Percentiles rank a stretch among this genome's conserved stretches.
These are phyloP conservation scores for Microcyclospora pomicola DNA, from an alignment of 2,329 filamentous ascomycete species.

Conservation along the genomic window DNA sequence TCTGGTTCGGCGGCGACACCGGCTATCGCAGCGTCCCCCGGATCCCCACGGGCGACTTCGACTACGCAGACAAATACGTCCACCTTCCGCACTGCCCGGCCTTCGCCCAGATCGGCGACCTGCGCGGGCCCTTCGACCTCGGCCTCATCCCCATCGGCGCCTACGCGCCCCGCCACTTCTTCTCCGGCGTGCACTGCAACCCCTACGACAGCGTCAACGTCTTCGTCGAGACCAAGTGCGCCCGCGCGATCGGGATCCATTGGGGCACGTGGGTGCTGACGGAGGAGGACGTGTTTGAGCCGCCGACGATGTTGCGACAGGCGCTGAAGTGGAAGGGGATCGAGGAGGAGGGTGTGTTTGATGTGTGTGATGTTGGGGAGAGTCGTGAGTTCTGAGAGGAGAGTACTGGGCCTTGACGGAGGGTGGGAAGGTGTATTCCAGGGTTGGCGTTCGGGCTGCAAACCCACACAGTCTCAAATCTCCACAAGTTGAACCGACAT, in stretches of 20 bases:
- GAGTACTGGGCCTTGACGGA: too few relatives aligned
- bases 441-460: too few relatives aligned
- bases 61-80: constrained; percentile 52
- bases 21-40: constrained; percentile 70
- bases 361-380: constrained; percentile 73
- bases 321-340: constrained; percentile 56
- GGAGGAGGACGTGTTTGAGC: constrained; percentile 71
- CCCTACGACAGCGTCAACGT: constrained; percentile 83
- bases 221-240: constrained; percentile 69
- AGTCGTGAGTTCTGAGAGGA: constrained; percentile 46
- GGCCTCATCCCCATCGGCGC: constrained; percentile 89
- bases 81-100: constrained; percentile 64
- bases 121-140: constrained; percentile 76
- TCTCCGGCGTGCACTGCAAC: constrained; percentile 73
- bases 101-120: constrained; percentile 68
- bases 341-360: constrained; percentile 60
- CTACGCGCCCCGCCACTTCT: constrained; percentile 59
- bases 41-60: constrained; percentile 49
- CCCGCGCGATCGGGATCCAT: constrained; percentile 70
- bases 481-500: too few relatives aligned
- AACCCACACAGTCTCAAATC: too few relatives aligned
- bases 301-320: constrained; percentile 56
- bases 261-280: constrained; percentile 85
- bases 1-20: constrained; percentile 80
- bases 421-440: too few relatives aligned